Evolutionary conservation across 2,329 filamentous ascomycete genomes (phyloP), one percentile per base, ranked within the genome.

Genomic region (Ascochyta fabae): DNA sequence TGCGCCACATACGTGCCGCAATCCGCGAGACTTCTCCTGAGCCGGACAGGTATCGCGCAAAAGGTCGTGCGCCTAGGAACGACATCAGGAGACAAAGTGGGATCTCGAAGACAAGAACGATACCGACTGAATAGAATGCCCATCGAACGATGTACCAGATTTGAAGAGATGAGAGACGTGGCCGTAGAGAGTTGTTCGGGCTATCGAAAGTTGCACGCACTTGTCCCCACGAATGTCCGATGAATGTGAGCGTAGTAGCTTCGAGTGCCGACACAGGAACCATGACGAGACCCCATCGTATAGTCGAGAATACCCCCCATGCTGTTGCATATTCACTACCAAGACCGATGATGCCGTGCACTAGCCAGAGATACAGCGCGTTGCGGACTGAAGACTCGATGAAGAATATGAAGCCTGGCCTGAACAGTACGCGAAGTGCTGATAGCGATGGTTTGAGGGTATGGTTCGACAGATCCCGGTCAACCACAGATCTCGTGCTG

Each of bases 211-310:
- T 48, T 6, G 64, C 64, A 48, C 80, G 75, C 75, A 80, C 83
- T 16, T 70, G 58, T 0, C 87, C 87, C 88, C 88, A 91, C 1
- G 73, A 74, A 61, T 91, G 88, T 0, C 88, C 87, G 15, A 89
- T 79, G 64, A 90, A 91, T 0, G 86, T 79, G 0, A 88, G 75
- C 0, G 86, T 80, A 0, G 88, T 88, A 2, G 84, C 84, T 70
- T 92, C 87, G 0, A 91, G 77, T 0, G 87, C 81, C 57, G 86
- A 83, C 0, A 91, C 86, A 0, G 88, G 88, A 0, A 91, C 87
- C 88, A 91, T 92, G 27, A 91, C 77, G 0, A 91, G 77, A 0
- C 88, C 88, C 88, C 88, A 91, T 13, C 88, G 81, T 38, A 91
- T 91, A 0, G 87, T 91, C 51, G 84, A 88, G 76, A 92, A 92